phyloP scores from a whole-genome alignment of 2,329 filamentous ascomycete genomes.

The Xenoacremonium recifei region DNA sequence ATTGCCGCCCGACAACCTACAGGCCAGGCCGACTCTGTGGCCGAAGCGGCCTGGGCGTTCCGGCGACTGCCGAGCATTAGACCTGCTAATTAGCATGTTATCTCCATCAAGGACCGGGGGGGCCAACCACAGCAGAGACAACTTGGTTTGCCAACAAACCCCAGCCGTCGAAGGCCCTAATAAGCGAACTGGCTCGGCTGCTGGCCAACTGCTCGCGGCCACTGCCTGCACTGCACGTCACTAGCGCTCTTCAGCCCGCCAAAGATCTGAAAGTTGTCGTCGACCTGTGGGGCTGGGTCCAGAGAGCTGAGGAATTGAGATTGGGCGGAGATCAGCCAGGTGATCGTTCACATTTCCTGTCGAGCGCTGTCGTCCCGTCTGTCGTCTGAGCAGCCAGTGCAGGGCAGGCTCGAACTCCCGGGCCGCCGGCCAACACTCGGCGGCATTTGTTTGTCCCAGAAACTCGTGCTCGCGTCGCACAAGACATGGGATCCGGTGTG shows the following conservation, averaged over 20 bases:
- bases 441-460: slow-evolving; percentile 7
- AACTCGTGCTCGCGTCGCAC: slow-evolving; percentile 8
- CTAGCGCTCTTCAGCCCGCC: slow-evolving; percentile 26
- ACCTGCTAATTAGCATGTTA: not conserved
- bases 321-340: slow-evolving; percentile 26
- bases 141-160: not conserved
- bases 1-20: not conserved
- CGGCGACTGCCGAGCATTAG: slow-evolving; percentile 14
- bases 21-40: not conserved
- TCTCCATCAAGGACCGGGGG: slow-evolving; percentile 1
- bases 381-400: slow-evolving; percentile 4
- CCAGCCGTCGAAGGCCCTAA: slow-evolving; percentile 15
- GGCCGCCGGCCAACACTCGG: slow-evolving; percentile 7
- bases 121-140: slow-evolving; percentile 8
- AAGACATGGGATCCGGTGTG: slow-evolving; percentile 18
- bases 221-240: slow-evolving; percentile 29
- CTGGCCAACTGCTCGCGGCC: slow-evolving; percentile 22
- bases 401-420: not conserved
- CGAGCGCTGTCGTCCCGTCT: slow-evolving; percentile 5
- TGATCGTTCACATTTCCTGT: slow-evolving; percentile 24
- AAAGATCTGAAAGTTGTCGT: slow-evolving; percentile 25
- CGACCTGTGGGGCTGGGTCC: slow-evolving; percentile 17
- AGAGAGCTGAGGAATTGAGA: slow-evolving; percentile 23
- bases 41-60: slow-evolving; percentile 8
- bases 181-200: slow-evolving; percentile 21